Evolutionary conservation across 2,329 filamentous ascomycete species (phyloP).

Genomic region (Aureobasidium sp.): DNA sequence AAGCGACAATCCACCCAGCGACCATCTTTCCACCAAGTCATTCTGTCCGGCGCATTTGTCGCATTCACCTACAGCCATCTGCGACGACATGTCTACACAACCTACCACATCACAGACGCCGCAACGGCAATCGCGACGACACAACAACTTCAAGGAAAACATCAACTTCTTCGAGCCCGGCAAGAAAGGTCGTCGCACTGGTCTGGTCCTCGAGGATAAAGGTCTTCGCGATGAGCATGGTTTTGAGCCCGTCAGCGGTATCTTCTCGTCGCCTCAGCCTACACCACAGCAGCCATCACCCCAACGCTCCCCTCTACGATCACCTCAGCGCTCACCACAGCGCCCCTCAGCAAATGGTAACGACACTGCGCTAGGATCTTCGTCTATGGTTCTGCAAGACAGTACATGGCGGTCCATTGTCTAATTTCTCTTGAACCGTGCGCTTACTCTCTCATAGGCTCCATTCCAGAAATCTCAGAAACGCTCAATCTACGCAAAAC

Average conservation of each 20-base stretch:
- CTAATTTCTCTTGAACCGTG: not conserved
- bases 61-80: not conserved
- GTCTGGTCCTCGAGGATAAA: slow-evolving; percentile 80
- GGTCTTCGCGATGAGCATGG: slow-evolving; percentile 91
- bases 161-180: slow-evolving; percentile 26
- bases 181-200: slow-evolving; percentile 77
- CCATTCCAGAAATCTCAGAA: slow-evolving; percentile 53
- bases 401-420: slow-evolving; percentile 50
- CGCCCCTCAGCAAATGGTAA: slow-evolving; percentile 34
- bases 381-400: slow-evolving; percentile 64
- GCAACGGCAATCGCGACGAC: slow-evolving; percentile 21
- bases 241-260: slow-evolving; percentile 85
- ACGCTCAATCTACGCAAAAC: slow-evolving; percentile 46
- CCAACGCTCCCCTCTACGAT: not conserved
- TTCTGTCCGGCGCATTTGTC: not conserved
- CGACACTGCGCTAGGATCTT: slow-evolving; percentile 53
- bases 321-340: slow-evolving; percentile 32
- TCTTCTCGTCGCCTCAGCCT: slow-evolving; percentile 90
- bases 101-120: slow-evolving; percentile 22
- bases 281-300: slow-evolving; percentile 40
- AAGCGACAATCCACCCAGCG: not conserved
- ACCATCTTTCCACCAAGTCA: not conserved
- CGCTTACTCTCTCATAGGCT: slow-evolving; percentile 42
- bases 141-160: slow-evolving; percentile 26
- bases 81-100: slow-evolving; percentile 12